A percentile compares a stretch with the other conserved stretches of the same genome.
These are phyloP conservation scores for Fusarium miscanthi DNA, from an alignment of 2,329 filamentous ascomycete species.

Conservation along the genomic window DNA sequence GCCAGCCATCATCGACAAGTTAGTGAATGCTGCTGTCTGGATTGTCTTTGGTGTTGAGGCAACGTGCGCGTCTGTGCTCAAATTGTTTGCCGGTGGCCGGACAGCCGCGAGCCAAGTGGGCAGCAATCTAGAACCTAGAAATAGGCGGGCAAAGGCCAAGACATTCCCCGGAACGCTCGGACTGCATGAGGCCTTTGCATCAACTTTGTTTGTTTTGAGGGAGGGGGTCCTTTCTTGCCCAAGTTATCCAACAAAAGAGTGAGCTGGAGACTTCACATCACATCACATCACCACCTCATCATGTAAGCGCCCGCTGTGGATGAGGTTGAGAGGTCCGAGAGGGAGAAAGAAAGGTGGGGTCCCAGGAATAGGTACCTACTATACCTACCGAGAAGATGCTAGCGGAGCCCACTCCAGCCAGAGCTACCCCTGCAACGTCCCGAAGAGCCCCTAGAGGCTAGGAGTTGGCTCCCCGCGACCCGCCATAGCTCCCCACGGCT, in stretches of 20 bases:
- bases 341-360: constrained; percentile 9
- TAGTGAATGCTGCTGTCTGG: background rate
- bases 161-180: constrained; percentile 34
- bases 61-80: constrained; percentile 15
- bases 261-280: background rate
- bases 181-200: constrained; percentile 3
- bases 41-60: constrained; percentile 24
- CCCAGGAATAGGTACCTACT: constrained; percentile 5
- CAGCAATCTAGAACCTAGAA: constrained; percentile 37
- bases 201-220: background rate
- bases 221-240: background rate
- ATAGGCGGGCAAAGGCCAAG: background rate
- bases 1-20: constrained; percentile 3
- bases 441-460: constrained; percentile 32
- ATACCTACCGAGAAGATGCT: constrained; percentile 15
- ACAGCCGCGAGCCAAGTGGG: constrained; percentile 31
- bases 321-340: background rate
- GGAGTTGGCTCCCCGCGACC: constrained; percentile 35
- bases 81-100: constrained; percentile 26
- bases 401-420: background rate
- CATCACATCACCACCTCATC: background rate
- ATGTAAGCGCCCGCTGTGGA: constrained; percentile 29
- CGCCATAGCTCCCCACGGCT: constrained; percentile 44
- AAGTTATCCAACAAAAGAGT: background rate
- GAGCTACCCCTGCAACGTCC: constrained; percentile 42